Evolutionary conservation across 108 stramenopile species (phyloP).

Genomic region (Schizochytrium sp.): DNA sequence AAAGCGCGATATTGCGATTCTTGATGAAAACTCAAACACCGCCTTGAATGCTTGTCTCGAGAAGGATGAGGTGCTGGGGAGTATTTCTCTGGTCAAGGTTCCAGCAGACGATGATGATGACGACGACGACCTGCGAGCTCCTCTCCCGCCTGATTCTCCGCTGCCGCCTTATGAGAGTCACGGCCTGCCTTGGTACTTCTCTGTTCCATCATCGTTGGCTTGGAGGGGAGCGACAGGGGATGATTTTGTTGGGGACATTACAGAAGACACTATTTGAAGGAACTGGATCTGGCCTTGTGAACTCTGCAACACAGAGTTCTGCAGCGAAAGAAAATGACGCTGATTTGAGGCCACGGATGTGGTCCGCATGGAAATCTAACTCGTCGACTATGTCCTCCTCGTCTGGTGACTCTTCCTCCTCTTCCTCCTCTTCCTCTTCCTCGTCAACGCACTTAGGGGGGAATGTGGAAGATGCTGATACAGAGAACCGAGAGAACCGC

Average conservation of each 20-base stretch:
- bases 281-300: not conserved
- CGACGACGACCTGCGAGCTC: not conserved
- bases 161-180: slow-evolving; percentile 35
- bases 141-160: not conserved
- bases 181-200: slow-evolving; percentile 6
- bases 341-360: not conserved
- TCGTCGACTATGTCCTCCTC: too few species aligned
- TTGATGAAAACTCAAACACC: too few species aligned
- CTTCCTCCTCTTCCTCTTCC: not conserved
- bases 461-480: too few species aligned
- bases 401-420: not conserved
- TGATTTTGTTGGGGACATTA: too few species aligned
- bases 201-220: too few species aligned
- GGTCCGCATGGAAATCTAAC: not conserved
- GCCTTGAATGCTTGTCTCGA: too few species aligned
- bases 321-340: not conserved
- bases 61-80: too few species aligned
- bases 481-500: too few species aligned
- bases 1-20: too few species aligned
- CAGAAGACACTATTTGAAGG: too few species aligned
- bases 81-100: not conserved
- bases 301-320: not conserved
- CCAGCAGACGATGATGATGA: not conserved
- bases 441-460: not conserved
- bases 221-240: too few species aligned